phyloP scores from a whole-genome alignment of 257 asterid genomes.

The Oldenlandia corymbosa region DNA sequence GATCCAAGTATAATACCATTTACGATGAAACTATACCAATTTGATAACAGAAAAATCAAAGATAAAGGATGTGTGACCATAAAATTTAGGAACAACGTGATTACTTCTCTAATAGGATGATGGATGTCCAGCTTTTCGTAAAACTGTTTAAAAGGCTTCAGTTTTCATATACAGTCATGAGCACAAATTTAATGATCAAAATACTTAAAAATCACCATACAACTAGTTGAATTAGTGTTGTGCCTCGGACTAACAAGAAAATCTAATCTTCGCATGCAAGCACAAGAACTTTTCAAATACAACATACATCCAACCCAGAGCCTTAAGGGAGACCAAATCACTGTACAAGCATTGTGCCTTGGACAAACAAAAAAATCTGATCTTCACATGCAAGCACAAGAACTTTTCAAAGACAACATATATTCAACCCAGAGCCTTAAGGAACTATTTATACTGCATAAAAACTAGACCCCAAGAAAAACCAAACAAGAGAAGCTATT shows the following conservation, averaged over 20 bases:
- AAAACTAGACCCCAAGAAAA: too few relatives aligned
- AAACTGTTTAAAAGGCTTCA: neutral
- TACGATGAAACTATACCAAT: too few relatives aligned
- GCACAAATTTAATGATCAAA: neutral
- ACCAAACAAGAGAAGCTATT: neutral
- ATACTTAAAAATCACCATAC: too few relatives aligned
- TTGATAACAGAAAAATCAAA: neutral
- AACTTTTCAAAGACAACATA: neutral
- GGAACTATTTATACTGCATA: neutral
- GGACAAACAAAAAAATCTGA: too few relatives aligned
- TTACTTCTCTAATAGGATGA: neutral
- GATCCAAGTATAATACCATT: neutral
- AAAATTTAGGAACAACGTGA: neutral
- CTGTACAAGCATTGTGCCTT: too few relatives aligned
- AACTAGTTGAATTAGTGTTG: too few relatives aligned
- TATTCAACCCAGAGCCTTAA: neutral
- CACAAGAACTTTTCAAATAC: too few relatives aligned
- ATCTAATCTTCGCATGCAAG: too few relatives aligned
- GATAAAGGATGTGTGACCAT: neutral
- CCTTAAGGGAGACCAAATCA: too few relatives aligned
- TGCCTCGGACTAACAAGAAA: too few relatives aligned
- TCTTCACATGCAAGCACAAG: too few relatives aligned
- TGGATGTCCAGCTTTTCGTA: neutral
- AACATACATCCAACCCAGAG: too few relatives aligned
- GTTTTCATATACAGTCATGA: neutral